phyloP scores from a whole-genome alignment of 73 alveolate species.

The Symbiodinium natans region DNA sequence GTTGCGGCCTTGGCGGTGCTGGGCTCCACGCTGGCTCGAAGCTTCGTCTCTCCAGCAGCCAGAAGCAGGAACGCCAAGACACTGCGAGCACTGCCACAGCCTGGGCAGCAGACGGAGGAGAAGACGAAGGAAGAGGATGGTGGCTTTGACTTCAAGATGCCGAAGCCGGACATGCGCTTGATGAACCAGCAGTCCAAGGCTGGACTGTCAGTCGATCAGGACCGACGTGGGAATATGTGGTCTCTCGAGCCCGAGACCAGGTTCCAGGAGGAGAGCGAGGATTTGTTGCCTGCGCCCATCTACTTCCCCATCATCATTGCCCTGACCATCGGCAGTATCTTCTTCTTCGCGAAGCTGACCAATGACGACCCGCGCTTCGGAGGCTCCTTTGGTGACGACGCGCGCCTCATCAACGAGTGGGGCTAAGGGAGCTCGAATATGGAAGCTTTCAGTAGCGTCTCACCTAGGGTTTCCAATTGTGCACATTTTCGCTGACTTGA shows the following conservation, averaged over 20 bases:
- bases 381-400: conserved; percentile 83
- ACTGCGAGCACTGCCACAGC: conserved; percentile 63
- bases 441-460: neutral
- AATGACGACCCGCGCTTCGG: conserved; percentile 75
- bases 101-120: conserved; percentile 51
- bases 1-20: conserved; percentile 34
- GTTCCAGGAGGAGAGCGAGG: conserved; percentile 38
- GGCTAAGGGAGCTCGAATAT: conserved; percentile 16
- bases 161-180: conserved; percentile 87
- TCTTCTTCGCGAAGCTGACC: conserved; percentile 38
- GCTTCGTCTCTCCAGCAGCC: conserved; percentile 34
- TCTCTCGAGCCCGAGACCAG: conserved; percentile 70
- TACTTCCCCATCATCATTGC: conserved; percentile 62
- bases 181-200: conserved; percentile 72
- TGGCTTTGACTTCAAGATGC: conserved; percentile 53
- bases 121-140: conserved; percentile 5
- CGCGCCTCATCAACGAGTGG: conserved; percentile 90
- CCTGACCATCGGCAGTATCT: conserved; percentile 69
- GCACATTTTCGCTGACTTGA: neutral
- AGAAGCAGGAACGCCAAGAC: neutral
- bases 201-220: conserved; percentile 67
- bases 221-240: conserved; percentile 85
- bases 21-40: conserved; percentile 46
- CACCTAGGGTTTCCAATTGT: neutral
- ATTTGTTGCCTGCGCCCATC: conserved; percentile 63